Base-by-base conservation (phyloP, 345 rosid genomes). In the Arabidopsis arenosa region DNA sequence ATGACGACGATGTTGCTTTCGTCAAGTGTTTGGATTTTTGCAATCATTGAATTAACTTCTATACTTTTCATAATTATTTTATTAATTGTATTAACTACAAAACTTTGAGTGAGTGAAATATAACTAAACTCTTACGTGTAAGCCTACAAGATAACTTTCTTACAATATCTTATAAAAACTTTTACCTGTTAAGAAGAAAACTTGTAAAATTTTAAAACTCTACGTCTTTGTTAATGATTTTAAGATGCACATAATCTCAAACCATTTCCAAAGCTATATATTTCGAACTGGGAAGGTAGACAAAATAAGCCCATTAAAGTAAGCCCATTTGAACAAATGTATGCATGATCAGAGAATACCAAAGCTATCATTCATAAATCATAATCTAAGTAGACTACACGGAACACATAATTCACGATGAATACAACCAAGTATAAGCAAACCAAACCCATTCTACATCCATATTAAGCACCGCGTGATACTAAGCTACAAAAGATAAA, bases 301-400 rank as follows among this genome's bases (percentile, higher is more conserved):
- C n/a, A 1, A 41, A 62, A 26, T 26, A 23, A 43, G 52, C 21
- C 36, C 67, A 18, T 18, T 18, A 18, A 18, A 18, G 21, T 18
- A 18, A 18, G 21, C 21, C 21, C 21, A 18, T 18, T 18, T 80
- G 76, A 10, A 89, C 80, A 58, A 90, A 73, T 47, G 90, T 82
- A 76, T 86, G 84, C 51, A 28, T 28, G 30, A 18, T 88, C 97
- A 43, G 91, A 86, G 68, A 92, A 92, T 73, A 92, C 86, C 83
- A 92, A 82, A 78, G 88, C 86, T 80, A 88, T 53, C 79, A 62
- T 60, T 78, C 77, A 74, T 55, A 18, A 18, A 18, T 28, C 30
- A 28, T 28, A 66, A 55, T 64, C 73, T 49, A 72, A 82, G 72
- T 77, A 77, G 77, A 81, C 52, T 64, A 74, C 33, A 81, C 62